These are phyloP conservation scores for Hypoxylon subgilvum DNA, from an alignment of 495 filamentous ascomycete genomes.

Conservation along the genomic window DNA sequence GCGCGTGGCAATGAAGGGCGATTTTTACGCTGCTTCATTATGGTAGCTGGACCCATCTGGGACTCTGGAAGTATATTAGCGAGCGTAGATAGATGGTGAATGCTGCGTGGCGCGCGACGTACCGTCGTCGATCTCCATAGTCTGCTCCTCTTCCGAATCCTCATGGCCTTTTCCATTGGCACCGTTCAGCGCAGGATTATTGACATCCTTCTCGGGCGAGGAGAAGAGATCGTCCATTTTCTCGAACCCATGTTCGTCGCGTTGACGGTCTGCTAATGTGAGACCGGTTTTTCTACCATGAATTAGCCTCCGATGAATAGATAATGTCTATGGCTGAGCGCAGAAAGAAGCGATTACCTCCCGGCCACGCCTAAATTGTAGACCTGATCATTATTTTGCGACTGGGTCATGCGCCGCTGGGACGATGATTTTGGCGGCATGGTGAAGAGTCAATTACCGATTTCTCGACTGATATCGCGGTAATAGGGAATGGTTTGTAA, in stretches of 20 bases:
- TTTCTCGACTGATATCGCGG: not conserved
- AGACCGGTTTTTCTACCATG: constrained; percentile 76
- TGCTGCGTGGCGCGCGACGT: constrained; percentile 4
- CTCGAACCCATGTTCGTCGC: constrained; percentile 93
- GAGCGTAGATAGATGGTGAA: no score
- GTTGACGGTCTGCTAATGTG: constrained; percentile 77
- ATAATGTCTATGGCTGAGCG: not conserved
- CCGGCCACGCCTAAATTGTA: constrained; percentile 58
- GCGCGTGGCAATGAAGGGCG: constrained; percentile 51
- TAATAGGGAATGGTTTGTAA: not conserved
- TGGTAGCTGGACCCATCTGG: constrained; percentile 42
- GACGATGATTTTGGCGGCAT: constrained; percentile 42
- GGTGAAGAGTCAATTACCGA: constrained; percentile 5
- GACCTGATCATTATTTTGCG: constrained; percentile 52
- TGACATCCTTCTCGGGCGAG: constrained; percentile 72
- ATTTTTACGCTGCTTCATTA: constrained; percentile 33
- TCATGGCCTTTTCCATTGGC: constrained; percentile 37
- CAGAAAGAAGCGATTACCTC: constrained; percentile 46
- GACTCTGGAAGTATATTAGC: constrained; percentile 35
- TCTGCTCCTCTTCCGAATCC: constrained; percentile 41
- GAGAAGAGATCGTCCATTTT: constrained; percentile 85
- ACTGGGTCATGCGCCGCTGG: constrained; percentile 45
- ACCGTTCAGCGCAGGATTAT: constrained; percentile 15
- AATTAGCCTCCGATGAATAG: constrained; percentile 13
- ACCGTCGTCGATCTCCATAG: constrained; percentile 45